Evolutionary conservation across 148 eudicot genomes (phyloP).

Genomic region (Amaranthus cruentus): DNA sequence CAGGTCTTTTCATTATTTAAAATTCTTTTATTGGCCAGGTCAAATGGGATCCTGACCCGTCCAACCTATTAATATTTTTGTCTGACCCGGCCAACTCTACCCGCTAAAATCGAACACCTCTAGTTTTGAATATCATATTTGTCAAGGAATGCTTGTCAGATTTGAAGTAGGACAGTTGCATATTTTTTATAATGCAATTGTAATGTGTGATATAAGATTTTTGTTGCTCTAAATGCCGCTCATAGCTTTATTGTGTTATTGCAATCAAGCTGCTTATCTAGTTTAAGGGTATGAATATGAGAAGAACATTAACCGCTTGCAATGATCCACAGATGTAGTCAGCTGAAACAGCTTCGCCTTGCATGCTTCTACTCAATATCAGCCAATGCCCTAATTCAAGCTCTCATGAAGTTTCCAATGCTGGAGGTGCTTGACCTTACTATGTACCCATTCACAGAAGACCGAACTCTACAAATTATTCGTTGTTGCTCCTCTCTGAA

Average conservation of each 20-base stretch:
- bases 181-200: too few relatives aligned
- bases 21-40: too few relatives aligned
- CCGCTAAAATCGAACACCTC: background rate
- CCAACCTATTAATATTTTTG: background rate
- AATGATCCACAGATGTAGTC: conserved; percentile 41
- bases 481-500: conserved; percentile 45
- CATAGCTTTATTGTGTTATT: too few relatives aligned
- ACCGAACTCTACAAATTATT: conserved; percentile 34
- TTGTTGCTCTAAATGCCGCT: too few relatives aligned
- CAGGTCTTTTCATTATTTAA: too few relatives aligned
- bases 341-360: conserved; percentile 51
- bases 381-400: conserved; percentile 40
- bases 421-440: conserved; percentile 62
- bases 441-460: conserved; percentile 21
- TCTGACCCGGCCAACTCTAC: background rate
- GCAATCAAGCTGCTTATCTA: too few relatives aligned
- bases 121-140: background rate
- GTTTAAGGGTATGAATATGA: background rate
- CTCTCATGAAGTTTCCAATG: conserved; percentile 37
- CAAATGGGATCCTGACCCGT: too few relatives aligned
- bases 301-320: background rate
- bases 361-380: conserved; percentile 39
- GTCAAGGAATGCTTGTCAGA: too few relatives aligned
- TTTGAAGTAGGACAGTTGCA: too few relatives aligned
- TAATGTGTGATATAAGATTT: too few relatives aligned